phyloP scores from a whole-genome alignment of 129 eudicot genomes.

The Pseudognaphalium luteoalbum region DNA sequence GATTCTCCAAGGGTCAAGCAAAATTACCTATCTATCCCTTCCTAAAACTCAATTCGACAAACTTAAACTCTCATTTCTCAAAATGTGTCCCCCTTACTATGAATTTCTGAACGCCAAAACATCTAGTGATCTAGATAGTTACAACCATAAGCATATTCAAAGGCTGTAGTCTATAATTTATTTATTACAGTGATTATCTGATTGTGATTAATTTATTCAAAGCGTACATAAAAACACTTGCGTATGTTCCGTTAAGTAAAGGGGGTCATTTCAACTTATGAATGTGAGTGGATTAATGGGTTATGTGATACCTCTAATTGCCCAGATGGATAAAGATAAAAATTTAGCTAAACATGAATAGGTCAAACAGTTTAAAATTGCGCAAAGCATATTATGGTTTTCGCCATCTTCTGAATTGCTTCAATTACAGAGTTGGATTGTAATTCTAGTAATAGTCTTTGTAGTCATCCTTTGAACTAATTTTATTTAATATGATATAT shows the following conservation, averaged over 20 bases:
- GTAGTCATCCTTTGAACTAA: neutral
- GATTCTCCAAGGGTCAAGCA: neutral
- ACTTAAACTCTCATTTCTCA: neutral
- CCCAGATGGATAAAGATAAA: neutral
- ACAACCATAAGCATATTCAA: neutral
- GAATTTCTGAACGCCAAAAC: neutral
- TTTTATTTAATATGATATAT: neutral
- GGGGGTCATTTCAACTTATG: neutral
- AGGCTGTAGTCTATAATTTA: neutral
- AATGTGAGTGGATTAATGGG: neutral
- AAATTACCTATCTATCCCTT: neutral
- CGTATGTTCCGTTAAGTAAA: neutral
- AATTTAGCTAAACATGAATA: neutral
- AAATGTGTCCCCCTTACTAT: neutral
- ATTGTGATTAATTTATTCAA: neutral
- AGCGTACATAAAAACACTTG: neutral
- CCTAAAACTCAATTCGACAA: neutral
- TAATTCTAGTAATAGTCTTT: neutral
- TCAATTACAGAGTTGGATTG: neutral
- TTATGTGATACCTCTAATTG: neutral
- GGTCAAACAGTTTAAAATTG: neutral
- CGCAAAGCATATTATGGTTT: neutral
- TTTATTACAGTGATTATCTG: neutral
- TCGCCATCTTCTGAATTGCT: neutral
- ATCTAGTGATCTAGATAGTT: neutral